Percentiles rank a stretch among this genome's conserved stretches.
Conservation (phyloP, 106 monocot species). For the Alisma plantagoaquatica region DNA sequence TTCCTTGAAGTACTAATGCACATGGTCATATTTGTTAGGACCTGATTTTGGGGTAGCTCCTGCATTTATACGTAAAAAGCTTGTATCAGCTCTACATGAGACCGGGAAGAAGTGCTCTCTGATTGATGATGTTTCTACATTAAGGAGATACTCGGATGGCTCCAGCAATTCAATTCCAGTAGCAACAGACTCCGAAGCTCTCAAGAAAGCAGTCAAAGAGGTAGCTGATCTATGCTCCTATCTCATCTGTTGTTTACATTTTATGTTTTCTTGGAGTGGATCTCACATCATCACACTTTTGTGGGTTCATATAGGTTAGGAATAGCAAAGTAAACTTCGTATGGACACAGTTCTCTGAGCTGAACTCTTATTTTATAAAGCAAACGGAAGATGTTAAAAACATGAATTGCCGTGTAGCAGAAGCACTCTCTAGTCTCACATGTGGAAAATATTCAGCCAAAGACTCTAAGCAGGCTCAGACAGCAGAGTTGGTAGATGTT, state of each 20-base stretch:
- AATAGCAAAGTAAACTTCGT: constrained; percentile 74
- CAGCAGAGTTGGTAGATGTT: constrained; percentile 48
- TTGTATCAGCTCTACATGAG: constrained; percentile 55
- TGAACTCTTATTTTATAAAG: constrained; percentile 50
- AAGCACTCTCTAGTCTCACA: constrained; percentile 48
- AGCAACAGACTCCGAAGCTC: constrained; percentile 71
- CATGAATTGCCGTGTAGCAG: constrained; percentile 46
- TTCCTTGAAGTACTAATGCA: no score
- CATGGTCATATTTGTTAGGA: constrained; percentile 48
- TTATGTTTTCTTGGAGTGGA: background rate
- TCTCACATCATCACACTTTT: background rate
- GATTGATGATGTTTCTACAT: constrained; percentile 56
- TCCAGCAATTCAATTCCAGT: constrained; percentile 76
- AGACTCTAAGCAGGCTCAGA: constrained; percentile 4
- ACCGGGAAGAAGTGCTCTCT: constrained; percentile 68
- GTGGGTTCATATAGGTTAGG: constrained; percentile 37
- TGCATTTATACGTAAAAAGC: constrained; percentile 39
- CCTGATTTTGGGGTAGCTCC: constrained; percentile 78
- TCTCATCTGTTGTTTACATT: background rate
- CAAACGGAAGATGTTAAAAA: constrained; percentile 45
- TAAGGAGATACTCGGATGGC: constrained; percentile 86
- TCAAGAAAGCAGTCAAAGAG: constrained; percentile 79
- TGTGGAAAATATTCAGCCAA: constrained; percentile 31
- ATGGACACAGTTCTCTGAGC: constrained; percentile 76
- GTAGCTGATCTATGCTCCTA: constrained; percentile 16